These are phyloP conservation scores for Mucuna pruriens DNA, from an alignment of 306 rosid species.

Conservation along the genomic window DNA sequence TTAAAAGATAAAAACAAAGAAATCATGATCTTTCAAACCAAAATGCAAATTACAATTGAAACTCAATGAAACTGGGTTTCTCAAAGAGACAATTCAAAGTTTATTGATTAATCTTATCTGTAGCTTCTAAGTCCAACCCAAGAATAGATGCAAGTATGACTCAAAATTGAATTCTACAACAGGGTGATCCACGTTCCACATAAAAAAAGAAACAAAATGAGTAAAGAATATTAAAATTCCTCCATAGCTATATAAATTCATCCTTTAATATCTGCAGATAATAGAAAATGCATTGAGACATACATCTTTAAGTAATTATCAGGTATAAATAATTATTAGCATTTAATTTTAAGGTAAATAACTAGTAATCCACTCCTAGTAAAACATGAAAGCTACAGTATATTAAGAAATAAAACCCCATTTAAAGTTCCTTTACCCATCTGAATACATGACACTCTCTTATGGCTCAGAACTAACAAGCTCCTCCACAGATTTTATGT, in stretches of 20 bases:
- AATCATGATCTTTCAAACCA: no score
- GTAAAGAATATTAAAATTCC: slow-evolving; percentile 5
- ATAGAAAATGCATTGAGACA: not conserved
- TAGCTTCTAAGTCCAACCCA: not conserved
- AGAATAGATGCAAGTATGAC: slow-evolving; percentile 1
- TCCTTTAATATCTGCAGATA: not conserved
- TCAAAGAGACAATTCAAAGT: not conserved
- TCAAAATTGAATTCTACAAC: not conserved
- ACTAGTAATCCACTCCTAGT: not conserved
- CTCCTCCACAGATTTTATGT: slow-evolving; percentile 72
- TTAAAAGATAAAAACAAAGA: not conserved
- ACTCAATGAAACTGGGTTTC: not conserved
- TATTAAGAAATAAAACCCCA: slow-evolving; percentile 12
- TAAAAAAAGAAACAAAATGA: not conserved
- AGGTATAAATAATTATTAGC: not conserved
- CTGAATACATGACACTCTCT: slow-evolving; percentile 1
- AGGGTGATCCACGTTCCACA: no score
- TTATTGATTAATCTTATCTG: not conserved
- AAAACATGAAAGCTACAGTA: slow-evolving; percentile 18
- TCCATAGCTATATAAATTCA: not conserved
- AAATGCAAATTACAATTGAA: not conserved
- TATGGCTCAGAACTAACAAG: slow-evolving; percentile 73
- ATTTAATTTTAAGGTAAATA: not conserved
- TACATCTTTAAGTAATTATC: not conserved
- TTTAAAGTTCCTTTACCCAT: slow-evolving; percentile 33